Base-by-base conservation (phyloP, 148 eudicot species). In the Rheum nobile region DNA sequence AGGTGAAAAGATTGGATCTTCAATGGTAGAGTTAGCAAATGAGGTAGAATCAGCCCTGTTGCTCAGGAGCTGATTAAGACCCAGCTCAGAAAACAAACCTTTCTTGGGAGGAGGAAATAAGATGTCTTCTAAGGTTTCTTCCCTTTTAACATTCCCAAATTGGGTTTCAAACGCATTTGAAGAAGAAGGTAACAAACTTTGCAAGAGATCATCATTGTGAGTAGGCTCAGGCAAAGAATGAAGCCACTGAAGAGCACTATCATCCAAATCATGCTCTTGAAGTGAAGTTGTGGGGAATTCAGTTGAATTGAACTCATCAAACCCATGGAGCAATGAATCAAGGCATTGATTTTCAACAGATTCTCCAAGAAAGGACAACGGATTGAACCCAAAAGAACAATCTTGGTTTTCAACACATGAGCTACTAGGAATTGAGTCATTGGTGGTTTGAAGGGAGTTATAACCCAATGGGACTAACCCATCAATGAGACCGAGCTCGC, bases 61-160 rank as follows among this genome's bases (percentile, higher is more conserved):
- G 24, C 82, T 85, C 47, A 91, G 77, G 71, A 83, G 76, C 75
- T 84, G 83, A 47, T 86, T 86, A 9, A 93, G 81, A 72, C 98
- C 96, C 73, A 89, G 77, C 75, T 89, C 86, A 52, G 91, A 85
- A 82, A 90, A 89, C 68, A 89, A 75, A 37, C 84, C 86, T 77
- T 84, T 89, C 32, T 75, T 72, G 1, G 83, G 81, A 55, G 75
- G 80, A 61, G 48, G 24, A 61, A 82, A 63, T 41, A 43, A 10
- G 48, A 83, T 76, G 67, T 85, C 85, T 47, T 75, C 77, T 71
- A 77, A 71, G 31, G 72, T 71, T 39, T 72, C 76, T 47, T 46
- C 81, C 31, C 71, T 21, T 59, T 71, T 77, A 61, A 67, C 78
- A 67, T 65, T 75, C 35, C 78, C 86, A 39, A 75, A 68, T 72